phyloP scores from a whole-genome alignment of 2,329 filamentous ascomycete species.

The Hypoxylon sp. region DNA sequence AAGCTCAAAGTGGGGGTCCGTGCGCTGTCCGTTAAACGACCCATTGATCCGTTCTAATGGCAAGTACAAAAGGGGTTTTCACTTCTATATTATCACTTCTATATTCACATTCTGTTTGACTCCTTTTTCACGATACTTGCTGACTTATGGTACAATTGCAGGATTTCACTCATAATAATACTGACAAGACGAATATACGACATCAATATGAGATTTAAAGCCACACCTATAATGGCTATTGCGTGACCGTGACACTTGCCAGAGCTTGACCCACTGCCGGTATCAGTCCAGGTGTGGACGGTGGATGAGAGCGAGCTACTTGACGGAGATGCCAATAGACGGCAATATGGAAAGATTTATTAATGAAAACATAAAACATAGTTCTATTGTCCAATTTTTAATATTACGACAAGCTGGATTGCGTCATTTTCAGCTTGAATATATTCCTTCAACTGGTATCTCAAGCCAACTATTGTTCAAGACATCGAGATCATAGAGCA shows the following conservation, averaged over 20 bases:
- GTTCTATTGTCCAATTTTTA: not conserved
- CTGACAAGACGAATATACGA: not conserved
- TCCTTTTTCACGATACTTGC: not conserved
- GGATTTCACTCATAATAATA: not conserved
- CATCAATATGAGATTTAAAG: not conserved
- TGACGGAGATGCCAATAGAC: not conserved
- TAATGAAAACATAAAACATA: not conserved
- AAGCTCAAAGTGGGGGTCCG: slow-evolving; percentile 1
- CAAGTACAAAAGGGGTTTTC: too few relatives aligned
- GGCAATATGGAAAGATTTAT: not conserved
- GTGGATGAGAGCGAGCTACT: too few relatives aligned
- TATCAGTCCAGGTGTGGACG: too few relatives aligned
- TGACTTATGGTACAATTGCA: not conserved
- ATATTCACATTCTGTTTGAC: not conserved
- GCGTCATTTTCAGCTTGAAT: not conserved
- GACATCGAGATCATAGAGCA: not conserved
- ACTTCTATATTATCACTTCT: too few relatives aligned
- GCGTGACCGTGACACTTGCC: too few relatives aligned
- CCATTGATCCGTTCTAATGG: not conserved
- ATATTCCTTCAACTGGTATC: not conserved
- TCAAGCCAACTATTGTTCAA: not conserved
- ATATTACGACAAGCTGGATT: not conserved
- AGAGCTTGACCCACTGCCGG: too few relatives aligned
- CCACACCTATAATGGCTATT: not conserved
- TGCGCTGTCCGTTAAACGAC: not conserved